A percentile compares a stretch with the other conserved stretches of the same genome.
Conservation (phyloP, 169 alveolate species). For the Plasmodium chabaudi region DNA sequence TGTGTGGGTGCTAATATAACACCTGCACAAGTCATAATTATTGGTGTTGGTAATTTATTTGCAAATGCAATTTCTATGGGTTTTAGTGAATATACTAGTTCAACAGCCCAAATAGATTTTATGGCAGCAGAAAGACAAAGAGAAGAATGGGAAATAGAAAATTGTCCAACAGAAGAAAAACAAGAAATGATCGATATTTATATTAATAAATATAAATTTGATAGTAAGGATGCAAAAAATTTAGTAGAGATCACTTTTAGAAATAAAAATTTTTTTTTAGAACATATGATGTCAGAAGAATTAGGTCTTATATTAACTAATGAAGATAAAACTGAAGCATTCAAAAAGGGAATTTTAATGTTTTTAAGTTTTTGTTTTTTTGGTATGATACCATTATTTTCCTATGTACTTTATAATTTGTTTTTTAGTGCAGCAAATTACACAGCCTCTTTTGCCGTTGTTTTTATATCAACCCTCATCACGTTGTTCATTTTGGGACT, state of each 20-base stretch:
- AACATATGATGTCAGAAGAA: slow-evolving; percentile 95
- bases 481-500: slow-evolving; percentile 85
- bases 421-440: slow-evolving; percentile 53
- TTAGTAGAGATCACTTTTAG: slow-evolving; percentile 90
- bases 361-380: slow-evolving; percentile 89
- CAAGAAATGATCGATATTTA: slow-evolving; percentile 91
- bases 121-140: slow-evolving; percentile 50
- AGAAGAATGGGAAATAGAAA: slow-evolving; percentile 89
- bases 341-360: slow-evolving; percentile 88
- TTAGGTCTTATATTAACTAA: slow-evolving; percentile 87
- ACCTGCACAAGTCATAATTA: slow-evolving; percentile 88
- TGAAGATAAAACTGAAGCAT: slow-evolving; percentile 84
- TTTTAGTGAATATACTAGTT: slow-evolving; percentile 86
- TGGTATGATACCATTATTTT: slow-evolving; percentile 91
- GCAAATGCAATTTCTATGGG: slow-evolving; percentile 95
- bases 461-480: slow-evolving; percentile 81
- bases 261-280: slow-evolving; percentile 89
- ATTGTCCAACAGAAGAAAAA: slow-evolving; percentile 92
- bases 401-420: slow-evolving; percentile 84
- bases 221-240: slow-evolving; percentile 88
- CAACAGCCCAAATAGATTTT: slow-evolving; percentile 88
- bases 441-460: slow-evolving; percentile 82
- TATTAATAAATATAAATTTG: slow-evolving; percentile 88
- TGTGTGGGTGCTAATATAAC: slow-evolving; percentile 92
- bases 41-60: slow-evolving; percentile 90